These are phyloP conservation scores for Lyophyllum atratum DNA, from an alignment of 768 basidiomycete genomes.

Conservation along the genomic window DNA sequence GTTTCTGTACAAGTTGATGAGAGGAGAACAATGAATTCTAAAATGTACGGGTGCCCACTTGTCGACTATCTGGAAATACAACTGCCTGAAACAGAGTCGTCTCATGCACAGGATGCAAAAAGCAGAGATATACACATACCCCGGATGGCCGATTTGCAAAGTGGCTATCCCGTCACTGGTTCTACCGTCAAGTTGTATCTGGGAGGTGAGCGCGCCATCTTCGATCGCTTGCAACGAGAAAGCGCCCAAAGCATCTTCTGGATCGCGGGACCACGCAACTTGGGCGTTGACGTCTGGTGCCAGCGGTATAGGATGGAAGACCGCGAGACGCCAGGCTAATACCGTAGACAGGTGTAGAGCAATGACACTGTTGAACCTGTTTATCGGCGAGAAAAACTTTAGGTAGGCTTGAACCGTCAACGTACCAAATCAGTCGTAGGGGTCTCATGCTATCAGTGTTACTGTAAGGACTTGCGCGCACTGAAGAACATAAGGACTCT, in stretches of 20 bases:
- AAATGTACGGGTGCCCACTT: neutral
- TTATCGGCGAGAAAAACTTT: neutral
- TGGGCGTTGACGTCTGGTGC: neutral
- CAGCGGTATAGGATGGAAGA: neutral
- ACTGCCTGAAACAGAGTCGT: neutral
- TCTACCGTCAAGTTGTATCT: neutral
- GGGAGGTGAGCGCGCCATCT: neutral
- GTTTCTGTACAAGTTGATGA: neutral
- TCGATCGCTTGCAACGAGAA: neutral
- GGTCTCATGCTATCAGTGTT: neutral
- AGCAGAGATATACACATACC: neutral
- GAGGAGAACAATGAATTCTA: neutral
- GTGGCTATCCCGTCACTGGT: neutral
- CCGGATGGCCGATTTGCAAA: neutral
- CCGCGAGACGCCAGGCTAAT: neutral
- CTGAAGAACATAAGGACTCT: no score
- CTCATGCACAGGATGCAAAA: no score
- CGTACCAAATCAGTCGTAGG: neutral
- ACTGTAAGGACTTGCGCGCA: no score
- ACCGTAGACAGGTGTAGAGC: neutral
- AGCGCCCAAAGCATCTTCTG: neutral
- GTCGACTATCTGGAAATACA: slow-evolving; percentile 2
- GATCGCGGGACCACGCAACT: slow-evolving; percentile 1
- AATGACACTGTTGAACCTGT: neutral
- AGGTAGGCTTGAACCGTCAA: neutral